phyloP scores from a whole-genome alignment of 78 protist species.

The Dictyostelium firmibasis region DNA sequence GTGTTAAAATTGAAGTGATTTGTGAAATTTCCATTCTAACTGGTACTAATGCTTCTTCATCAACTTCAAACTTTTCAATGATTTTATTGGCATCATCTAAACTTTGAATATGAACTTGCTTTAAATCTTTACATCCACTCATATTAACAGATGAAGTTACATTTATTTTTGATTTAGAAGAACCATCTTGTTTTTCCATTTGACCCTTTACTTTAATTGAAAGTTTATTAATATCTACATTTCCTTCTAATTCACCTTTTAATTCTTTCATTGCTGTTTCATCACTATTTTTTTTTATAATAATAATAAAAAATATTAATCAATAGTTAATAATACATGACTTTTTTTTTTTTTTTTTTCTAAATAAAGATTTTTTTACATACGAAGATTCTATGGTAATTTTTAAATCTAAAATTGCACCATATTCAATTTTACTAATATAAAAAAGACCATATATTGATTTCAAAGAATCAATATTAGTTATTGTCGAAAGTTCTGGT shows the following conservation, averaged over 20 bases:
- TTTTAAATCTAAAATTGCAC: not conserved
- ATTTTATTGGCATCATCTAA: not conserved
- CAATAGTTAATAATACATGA: too few relatives aligned
- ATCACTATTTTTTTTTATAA: not conserved
- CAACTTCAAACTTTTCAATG: not conserved
- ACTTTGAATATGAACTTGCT: not conserved
- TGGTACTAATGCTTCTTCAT: not conserved
- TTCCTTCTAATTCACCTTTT: not conserved
- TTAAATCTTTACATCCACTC: not conserved
- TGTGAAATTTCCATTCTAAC: not conserved
- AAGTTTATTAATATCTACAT: not conserved
- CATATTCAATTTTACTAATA: slow-evolving; percentile 5
- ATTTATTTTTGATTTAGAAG: not conserved
- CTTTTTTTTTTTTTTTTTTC: too few relatives aligned
- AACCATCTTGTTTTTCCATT: not conserved
- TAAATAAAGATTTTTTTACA: too few relatives aligned
- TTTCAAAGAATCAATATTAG: not conserved
- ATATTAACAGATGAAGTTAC: not conserved
- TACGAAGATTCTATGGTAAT: slow-evolving; percentile 12
- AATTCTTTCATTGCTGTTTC: not conserved
- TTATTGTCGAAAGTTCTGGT: not conserved
- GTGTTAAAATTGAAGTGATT: not conserved
- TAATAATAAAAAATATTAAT: too few relatives aligned
- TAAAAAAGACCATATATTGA: not conserved
- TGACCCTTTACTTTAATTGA: not conserved